Percentiles rank a stretch among this genome's conserved stretches.
These are phyloP conservation scores for Theileria orientalis DNA, from an alignment of 169 alveolate species.

Conservation along the genomic window DNA sequence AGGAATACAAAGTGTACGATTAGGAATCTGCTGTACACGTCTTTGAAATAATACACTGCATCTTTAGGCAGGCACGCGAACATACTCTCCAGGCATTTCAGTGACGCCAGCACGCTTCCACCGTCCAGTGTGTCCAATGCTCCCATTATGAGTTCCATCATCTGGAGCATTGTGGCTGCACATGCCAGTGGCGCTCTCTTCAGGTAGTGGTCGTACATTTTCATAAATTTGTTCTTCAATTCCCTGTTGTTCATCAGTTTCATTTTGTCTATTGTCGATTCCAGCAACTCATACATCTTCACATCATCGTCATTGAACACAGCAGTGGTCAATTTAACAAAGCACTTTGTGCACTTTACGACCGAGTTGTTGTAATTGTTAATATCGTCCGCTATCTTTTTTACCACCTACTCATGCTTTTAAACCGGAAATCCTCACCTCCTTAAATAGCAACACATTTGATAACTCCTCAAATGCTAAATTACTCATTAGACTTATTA, in stretches of 20 bases:
- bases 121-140: neutral
- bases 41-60: neutral
- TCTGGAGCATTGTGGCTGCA: slow-evolving; percentile 33
- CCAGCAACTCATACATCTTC: slow-evolving; percentile 14
- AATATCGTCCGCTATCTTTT: neutral
- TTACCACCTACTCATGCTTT: neutral
- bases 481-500: neutral
- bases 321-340: neutral
- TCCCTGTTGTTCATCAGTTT: neutral
- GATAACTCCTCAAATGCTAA: neutral
- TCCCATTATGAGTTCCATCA: slow-evolving; percentile 7
- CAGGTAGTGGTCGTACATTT: slow-evolving; percentile 13
- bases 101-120: neutral
- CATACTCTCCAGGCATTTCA: slow-evolving; percentile 3
- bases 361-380: neutral
- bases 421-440: neutral
- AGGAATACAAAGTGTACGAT: neutral
- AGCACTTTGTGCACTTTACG: slow-evolving; percentile 12
- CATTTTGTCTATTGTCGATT: slow-evolving; percentile 15
- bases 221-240: neutral
- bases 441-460: neutral
- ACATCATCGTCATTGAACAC: neutral
- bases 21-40: slow-evolving; percentile 9
- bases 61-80: neutral
- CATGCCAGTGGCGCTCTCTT: slow-evolving; percentile 26